Base-by-base conservation (phyloP, 805 yeast species). In the Priceomyces fermenticarens region DNA sequence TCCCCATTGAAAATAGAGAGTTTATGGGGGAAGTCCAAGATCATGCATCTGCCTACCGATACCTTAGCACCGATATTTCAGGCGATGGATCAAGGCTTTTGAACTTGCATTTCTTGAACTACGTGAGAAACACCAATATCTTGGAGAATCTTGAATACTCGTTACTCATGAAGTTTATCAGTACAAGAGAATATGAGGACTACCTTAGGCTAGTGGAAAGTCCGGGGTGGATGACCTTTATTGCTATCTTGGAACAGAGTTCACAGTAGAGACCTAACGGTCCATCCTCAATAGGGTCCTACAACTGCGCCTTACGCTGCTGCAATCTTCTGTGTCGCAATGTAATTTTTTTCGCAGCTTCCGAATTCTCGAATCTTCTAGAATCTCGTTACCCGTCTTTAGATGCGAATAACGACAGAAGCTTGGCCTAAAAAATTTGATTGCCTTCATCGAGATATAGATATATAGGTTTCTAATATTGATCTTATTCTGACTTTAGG, bases 171-270 rank as follows among this genome's bases (percentile, higher is more conserved):
- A 60, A 68, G 13, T 77, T 75, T 17, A 83, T 83, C 2, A 58
- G 58, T 5, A 60, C 61, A 2, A 60, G 69, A 11, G 62, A 67
- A 3, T 49, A 63, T 6, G 74, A 70, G 25, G 77, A 76, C 40
- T 75, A 73, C 39, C 70, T 75, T 44, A 68, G 67, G 39, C 63
- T 84, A 38, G 62, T 83, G 16, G 81, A 83, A 45, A 60, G 77
- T 17, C 81, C 85, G 0, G 93, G 93, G 1, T 88, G 96, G 96
- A 85, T 82, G 70, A 85, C 95, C 1, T 64, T 88, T 43, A 58
- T 81, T 27, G 77, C 89, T 30, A 67, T 70, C 17, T 44, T 69
- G 36, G 73, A 69, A 41, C 72, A 67, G 25, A 62, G 68, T 40
- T 47, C 40, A 3, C 23, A 20, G 17, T 17, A n/a, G 9, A n/a